These are phyloP conservation scores for Aspergillus coremiiformis DNA, from an alignment of 495 filamentous ascomycete species.

Conservation along the genomic window DNA sequence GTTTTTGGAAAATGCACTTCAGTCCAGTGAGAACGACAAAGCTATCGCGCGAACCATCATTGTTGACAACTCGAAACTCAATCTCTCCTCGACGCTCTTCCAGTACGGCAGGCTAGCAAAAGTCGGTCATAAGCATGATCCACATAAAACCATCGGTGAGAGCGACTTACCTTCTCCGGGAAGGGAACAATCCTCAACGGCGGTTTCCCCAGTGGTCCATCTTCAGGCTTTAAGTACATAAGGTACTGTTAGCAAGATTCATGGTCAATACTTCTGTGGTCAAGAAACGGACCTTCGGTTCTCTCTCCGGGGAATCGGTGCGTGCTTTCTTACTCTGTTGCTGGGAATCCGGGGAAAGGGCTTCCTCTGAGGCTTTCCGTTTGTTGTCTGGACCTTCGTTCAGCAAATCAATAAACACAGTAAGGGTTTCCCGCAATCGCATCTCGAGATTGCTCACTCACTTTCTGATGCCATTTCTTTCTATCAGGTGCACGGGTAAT, in stretches of 20 bases:
- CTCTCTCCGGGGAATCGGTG: conserved; percentile 48
- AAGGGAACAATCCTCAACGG: conserved; percentile 59
- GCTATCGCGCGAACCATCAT: conserved; percentile 80
- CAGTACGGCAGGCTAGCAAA: conserved; percentile 67
- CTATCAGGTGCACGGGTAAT: conserved; percentile 5
- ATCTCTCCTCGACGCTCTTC: conserved; percentile 95
- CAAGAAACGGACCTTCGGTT: conserved; percentile 33
- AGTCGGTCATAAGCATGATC: not conserved
- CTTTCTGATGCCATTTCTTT: conserved; percentile 13
- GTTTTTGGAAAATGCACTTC: conserved; percentile 98
- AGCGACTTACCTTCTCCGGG: conserved; percentile 63
- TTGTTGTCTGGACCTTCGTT: conserved; percentile 48
- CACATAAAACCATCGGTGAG: not conserved
- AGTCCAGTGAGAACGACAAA: conserved; percentile 91
- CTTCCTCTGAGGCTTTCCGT: conserved; percentile 72
- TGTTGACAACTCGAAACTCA: conserved; percentile 96
- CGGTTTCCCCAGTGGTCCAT: conserved; percentile 27
- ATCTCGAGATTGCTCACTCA: conserved; percentile 2
- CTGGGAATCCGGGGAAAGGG: conserved; percentile 47
- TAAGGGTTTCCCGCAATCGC: not conserved
- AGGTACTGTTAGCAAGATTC: not conserved
- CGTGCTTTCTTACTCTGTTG: conserved; percentile 54
- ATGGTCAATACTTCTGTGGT: not conserved
- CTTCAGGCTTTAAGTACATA: conserved; percentile 20
- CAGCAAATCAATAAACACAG: conserved; percentile 4